Evolutionary conservation across 352 stramenopile species (phyloP), one percentile per base, ranked within the genome.

Genomic region (Thraustochytrium striatum): DNA sequence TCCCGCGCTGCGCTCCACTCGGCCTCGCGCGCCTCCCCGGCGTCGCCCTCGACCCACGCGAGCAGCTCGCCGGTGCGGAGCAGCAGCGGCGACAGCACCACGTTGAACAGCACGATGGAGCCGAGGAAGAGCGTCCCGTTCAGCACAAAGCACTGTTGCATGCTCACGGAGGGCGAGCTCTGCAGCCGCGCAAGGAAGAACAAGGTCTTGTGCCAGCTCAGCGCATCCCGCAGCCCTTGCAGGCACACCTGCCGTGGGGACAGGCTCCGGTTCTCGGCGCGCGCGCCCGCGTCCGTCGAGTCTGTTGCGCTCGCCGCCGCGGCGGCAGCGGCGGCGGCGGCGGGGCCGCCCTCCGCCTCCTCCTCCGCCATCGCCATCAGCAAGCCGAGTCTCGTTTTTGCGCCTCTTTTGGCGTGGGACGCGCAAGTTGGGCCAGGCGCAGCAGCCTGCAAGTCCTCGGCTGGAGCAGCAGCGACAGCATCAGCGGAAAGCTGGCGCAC

Each of bases 121-220:
- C 69, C 69, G 16, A 79, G 30, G 30, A 79, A 79, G 16, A 79
- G 57, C 3, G 69, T 79, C 38, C 69, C 69, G 39, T 79, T 79
- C 69, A 79, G 57, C 32, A 79, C 52, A 50, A 79, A 79, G 69
- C 69, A 79, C 69, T 79, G 69, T 50, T 79, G 69, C 69, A 38
- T 58, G 1, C 35, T 65, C 16, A 79, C 25, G 9, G 55, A 62
- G 16, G 47, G 16, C 55, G 55, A 62, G 9, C 9, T 16, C 32
- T 62, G 55, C 55, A 62, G 55, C 55, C 32, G 9, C 55, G 25
- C 55, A 9, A 9, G 16, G 33, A 25, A 30, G 9, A 16, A n/a
- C n/a, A 62, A 16, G 9, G 55, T 36, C 55, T 25, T 62, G 33
- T 62, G 55, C 55, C 25, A 30, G 55, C 55, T 62, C 55, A 62